Conservation (phyloP, 108 stramenopile species). For the Pseudonitzschia delicatissima region DNA sequence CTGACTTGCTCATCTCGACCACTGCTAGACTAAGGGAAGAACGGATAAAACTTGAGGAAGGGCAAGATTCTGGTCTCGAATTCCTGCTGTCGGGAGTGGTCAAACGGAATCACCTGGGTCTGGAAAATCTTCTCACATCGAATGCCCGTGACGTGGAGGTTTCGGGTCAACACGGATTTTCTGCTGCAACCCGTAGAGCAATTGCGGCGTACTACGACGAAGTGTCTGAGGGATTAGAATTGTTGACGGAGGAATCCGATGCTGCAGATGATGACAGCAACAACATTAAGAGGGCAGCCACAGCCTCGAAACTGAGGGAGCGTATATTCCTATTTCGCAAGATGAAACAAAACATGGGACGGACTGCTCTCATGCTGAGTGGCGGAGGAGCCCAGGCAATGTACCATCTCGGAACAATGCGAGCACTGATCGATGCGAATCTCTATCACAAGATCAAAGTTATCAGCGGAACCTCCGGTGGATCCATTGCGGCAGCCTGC, state of each 20-base stretch:
- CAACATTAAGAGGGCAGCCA: no score
- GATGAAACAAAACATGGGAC: constrained; percentile 87
- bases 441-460: constrained; percentile 83
- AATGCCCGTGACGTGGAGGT: constrained; percentile 74
- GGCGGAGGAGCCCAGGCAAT: constrained; percentile 93
- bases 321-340: constrained; percentile 68
- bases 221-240: constrained; percentile 69
- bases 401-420: constrained; percentile 91
- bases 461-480: constrained; percentile 89
- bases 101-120: constrained; percentile 88
- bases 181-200: constrained; percentile 51
- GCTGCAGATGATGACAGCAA: constrained; percentile 12
- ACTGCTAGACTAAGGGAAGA: constrained; percentile 61
- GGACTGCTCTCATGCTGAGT: constrained; percentile 86
- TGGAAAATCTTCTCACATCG: constrained; percentile 74
- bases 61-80: constrained; percentile 45
- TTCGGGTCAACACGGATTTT: constrained; percentile 60
- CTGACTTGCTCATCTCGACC: constrained; percentile 62
- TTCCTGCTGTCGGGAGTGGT: constrained; percentile 73
- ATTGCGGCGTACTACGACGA: constrained; percentile 72
- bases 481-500: constrained; percentile 88
- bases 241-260: constrained; percentile 40
- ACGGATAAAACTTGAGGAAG: constrained; percentile 30
- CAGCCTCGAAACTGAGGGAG: constrained; percentile 44
- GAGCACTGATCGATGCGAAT: constrained; percentile 74